Evolutionary conservation across 805 yeast genomes (phyloP).

Genomic region (Candida fluviatilis): DNA sequence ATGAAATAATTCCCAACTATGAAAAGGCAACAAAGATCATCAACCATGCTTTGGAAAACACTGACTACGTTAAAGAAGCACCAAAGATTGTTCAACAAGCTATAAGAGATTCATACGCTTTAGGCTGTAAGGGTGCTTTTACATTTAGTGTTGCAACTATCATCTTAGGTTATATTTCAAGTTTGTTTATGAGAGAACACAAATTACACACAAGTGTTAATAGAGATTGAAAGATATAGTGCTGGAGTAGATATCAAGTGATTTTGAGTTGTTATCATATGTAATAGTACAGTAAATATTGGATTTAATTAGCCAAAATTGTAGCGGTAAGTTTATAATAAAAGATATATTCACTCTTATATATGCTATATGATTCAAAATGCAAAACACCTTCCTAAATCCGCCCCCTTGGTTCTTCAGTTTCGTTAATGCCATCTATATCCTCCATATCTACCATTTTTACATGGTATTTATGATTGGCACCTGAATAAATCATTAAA

Average conservation of each 20-base stretch:
- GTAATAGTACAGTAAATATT: no score
- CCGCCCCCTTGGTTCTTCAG: not conserved
- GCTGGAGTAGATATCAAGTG: no score
- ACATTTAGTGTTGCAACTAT: slow-evolving; percentile 42
- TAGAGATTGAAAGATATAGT: slow-evolving; percentile 24
- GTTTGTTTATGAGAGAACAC: slow-evolving; percentile 54
- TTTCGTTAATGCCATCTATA: not conserved
- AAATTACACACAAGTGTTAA: slow-evolving; percentile 50
- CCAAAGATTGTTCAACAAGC: slow-evolving; percentile 48
- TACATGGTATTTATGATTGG: slow-evolving; percentile 19
- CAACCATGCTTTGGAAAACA: slow-evolving; percentile 48
- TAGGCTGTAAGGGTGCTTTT: slow-evolving; percentile 52
- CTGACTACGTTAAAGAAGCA: slow-evolving; percentile 50
- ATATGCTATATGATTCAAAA: not conserved
- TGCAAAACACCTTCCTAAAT: not conserved
- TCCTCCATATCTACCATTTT: slow-evolving; percentile 7
- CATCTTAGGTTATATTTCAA: slow-evolving; percentile 35
- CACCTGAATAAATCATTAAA: slow-evolving; percentile 15
- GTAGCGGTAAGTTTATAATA: no score
- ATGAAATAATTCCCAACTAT: slow-evolving; percentile 22
- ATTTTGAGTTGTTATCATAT: no score
- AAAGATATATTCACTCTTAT: no score
- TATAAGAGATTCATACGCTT: slow-evolving; percentile 47
- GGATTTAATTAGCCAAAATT: no score
- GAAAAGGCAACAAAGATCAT: slow-evolving; percentile 42